Evolutionary conservation across 2,329 filamentous ascomycete species (phyloP).

Genomic region (Bertia moriformis): DNA sequence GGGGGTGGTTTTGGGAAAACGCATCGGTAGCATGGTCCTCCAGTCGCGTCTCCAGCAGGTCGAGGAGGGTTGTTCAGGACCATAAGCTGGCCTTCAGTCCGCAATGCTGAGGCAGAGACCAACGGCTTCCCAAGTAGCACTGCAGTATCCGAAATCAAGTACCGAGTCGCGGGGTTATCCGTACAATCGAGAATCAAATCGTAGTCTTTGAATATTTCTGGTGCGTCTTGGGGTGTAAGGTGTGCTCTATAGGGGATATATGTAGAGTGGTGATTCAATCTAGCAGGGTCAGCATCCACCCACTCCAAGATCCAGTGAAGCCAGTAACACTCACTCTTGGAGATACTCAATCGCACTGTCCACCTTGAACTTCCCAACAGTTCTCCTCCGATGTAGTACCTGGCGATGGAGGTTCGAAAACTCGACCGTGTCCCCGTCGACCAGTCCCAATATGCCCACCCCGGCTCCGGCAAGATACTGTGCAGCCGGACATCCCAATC

Average conservation of each 20-base stretch:
- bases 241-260: slow-evolving; percentile 50
- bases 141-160: slow-evolving; percentile 81
- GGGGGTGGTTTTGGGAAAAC: slow-evolving; percentile 82
- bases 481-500: slow-evolving; percentile 80
- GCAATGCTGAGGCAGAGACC: slow-evolving; percentile 77
- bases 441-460: slow-evolving; percentile 66
- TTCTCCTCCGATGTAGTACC: slow-evolving; percentile 60
- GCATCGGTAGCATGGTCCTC: slow-evolving; percentile 84
- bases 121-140: slow-evolving; percentile 67
- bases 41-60: slow-evolving; percentile 33
- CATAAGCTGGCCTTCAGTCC: slow-evolving; percentile 79
- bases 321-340: neutral
- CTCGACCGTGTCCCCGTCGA: slow-evolving; percentile 82
- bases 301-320: neutral
- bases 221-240: slow-evolving; percentile 55
- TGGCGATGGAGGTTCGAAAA: slow-evolving; percentile 85
- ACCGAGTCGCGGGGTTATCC: slow-evolving; percentile 80
- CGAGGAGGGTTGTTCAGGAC: slow-evolving; percentile 69
- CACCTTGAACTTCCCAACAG: slow-evolving; percentile 66
- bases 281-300: slow-evolving; percentile 13
- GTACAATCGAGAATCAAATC: slow-evolving; percentile 88
- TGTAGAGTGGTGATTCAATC: slow-evolving; percentile 57
- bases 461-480: slow-evolving; percentile 87
- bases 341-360: slow-evolving; percentile 56
- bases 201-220: slow-evolving; percentile 52